Percentiles rank a stretch among this genome's conserved stretches.
These are phyloP conservation scores for Phytophthora melonis DNA, from an alignment of 352 stramenopile species.

Conservation along the genomic window DNA sequence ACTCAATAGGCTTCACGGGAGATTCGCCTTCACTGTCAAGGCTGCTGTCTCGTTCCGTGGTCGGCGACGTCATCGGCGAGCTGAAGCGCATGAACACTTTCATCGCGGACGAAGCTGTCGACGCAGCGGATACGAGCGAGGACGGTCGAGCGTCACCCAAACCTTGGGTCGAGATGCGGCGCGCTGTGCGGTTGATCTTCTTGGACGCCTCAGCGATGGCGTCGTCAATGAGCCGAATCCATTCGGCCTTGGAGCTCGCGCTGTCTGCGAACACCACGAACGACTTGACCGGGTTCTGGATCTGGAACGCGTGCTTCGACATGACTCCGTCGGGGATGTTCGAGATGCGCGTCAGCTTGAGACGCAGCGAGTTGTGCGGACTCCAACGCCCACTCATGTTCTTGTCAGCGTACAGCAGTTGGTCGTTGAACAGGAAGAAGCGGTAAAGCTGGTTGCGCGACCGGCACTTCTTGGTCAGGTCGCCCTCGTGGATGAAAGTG, in stretches of 20 bases:
- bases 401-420: constrained; percentile 85
- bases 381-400: constrained; percentile 85
- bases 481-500: constrained; percentile 95
- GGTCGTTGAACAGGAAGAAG: constrained; percentile 92
- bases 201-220: constrained; percentile 76
- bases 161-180: constrained; percentile 61
- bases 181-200: constrained; percentile 79
- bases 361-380: constrained; percentile 84
- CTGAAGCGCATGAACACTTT: constrained; percentile 65
- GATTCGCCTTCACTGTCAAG: constrained; percentile 25
- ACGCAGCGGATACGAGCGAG: not conserved
- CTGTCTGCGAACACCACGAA: constrained; percentile 86
- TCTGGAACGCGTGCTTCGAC: constrained; percentile 85
- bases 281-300: constrained; percentile 86
- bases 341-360: constrained; percentile 85
- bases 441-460: constrained; percentile 88
- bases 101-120: constrained; percentile 47
- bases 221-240: constrained; percentile 85
- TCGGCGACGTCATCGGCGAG: constrained; percentile 54
- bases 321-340: constrained; percentile 78
- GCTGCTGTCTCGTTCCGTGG: constrained; percentile 18
- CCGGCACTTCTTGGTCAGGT: constrained; percentile 95
- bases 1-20: constrained; percentile 8
- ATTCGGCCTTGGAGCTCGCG: constrained; percentile 73
- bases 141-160: constrained; percentile 16